Evolutionary conservation across 768 basidiomycete species (phyloP), one percentile per base, ranked within the genome.

Genomic region (Boletus barrowsii): DNA sequence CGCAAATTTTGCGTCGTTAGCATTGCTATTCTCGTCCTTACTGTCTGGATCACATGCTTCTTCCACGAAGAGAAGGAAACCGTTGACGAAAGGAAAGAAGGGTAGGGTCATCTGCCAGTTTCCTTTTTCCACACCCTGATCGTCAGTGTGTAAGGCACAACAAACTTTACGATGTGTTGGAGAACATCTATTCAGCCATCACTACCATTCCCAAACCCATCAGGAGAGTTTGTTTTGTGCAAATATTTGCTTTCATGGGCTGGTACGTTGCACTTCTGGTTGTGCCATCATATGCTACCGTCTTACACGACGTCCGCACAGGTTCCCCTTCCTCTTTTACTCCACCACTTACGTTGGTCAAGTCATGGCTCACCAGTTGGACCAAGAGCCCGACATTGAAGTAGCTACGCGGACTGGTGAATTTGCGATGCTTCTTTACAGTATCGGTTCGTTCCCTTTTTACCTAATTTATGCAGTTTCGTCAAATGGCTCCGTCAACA

Each of bases 301-400:
- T 62, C 20, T 49, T 26, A 66, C 22, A 32, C 10, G 18, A 51
- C 14, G 20, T 42, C 22, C 52, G 43, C 20, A 40, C 42, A 88
- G 89, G 92, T 98, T 98, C 66, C 95, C 95, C 1, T 98, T 94
- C 76, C 76, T 97, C 39, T 97, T 98, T 72, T 94, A 93, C 62
- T 82, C 90, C 15, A 98, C 95, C 10, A 95, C 94, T 2, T 98
- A 95, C 66, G 80, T 98, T 51, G 93, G 93, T 5, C 93, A 97
- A 73, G 77, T 97, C 18, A 94, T 98, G 93, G 93, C 93, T 9
- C 78, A 84, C 50, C 86, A 96, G 68, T 66, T 81, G 3, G 79
- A 79, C 14, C 62, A 73, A 50, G 91, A 93, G 58, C 94, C 94
- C 10, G 83, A 93, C 64, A 75, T 80, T 24, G 94, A 96, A 35